These are phyloP conservation scores for Coelastrella sp. DNA, from an alignment of 139 green algal species.

Conservation along the genomic window DNA sequence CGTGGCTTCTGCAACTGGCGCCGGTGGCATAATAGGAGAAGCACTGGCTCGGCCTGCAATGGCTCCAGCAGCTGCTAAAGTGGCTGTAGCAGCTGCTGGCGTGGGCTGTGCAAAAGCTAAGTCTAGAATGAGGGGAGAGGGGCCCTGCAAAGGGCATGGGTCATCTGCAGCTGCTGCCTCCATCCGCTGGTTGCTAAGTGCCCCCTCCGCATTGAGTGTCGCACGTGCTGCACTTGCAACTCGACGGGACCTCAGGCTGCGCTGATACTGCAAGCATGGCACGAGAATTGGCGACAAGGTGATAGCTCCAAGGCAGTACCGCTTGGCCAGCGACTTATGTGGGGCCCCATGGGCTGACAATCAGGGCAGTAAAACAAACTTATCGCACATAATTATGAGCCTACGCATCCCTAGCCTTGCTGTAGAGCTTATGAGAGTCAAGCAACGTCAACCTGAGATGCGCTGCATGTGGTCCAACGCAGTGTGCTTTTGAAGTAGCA, in stretches of 20 bases:
- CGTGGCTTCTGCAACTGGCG: conserved; percentile 7
- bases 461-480: not conserved
- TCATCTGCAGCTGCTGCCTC: not conserved
- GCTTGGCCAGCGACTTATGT: too few relatives aligned
- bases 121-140: not conserved
- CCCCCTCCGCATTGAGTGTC: not conserved
- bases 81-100: not conserved
- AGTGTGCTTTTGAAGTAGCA: too few relatives aligned
- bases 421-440: not conserved
- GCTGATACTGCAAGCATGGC: conserved; percentile 10
- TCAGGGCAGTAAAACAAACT: too few relatives aligned
- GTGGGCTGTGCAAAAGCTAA: not conserved
- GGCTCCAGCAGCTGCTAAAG: not conserved
- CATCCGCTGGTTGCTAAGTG: not conserved
- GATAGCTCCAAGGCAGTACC: too few relatives aligned
- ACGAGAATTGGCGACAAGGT: not conserved
- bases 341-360: too few relatives aligned
- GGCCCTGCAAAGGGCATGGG: not conserved
- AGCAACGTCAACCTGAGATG: not conserved
- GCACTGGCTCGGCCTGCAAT: not conserved
- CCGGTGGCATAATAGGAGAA: not conserved
- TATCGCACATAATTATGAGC: too few relatives aligned
- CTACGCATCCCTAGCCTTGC: too few relatives aligned
- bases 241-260: conserved; percentile 4
- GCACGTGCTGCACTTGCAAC: not conserved